A percentile compares a stretch with the other conserved stretches of the same genome.
These are phyloP conservation scores for Multifurca ochricompacta DNA, from an alignment of 768 basidiomycete species.

Conservation along the genomic window DNA sequence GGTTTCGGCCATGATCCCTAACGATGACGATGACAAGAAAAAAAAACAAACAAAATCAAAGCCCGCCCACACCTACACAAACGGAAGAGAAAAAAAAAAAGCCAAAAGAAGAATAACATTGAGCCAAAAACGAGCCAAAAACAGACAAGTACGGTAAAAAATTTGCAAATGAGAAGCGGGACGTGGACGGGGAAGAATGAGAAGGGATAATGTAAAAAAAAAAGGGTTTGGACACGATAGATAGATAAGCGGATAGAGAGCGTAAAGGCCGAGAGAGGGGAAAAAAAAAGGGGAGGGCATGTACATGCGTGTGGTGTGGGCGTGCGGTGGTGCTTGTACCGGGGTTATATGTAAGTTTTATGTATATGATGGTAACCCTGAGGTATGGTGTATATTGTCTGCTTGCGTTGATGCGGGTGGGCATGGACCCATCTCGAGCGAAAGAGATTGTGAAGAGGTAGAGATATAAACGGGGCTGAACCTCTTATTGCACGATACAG, in stretches of 20 bases:
- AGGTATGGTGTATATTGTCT: neutral
- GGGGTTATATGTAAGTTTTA: conserved; percentile 3
- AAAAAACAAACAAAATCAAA: neutral
- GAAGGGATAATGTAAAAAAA: conserved; percentile 11
- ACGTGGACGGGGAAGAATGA: neutral
- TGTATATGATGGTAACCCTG: conserved; percentile 10
- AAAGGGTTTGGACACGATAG: neutral
- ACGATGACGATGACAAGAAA: neutral
- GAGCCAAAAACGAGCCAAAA: neutral
- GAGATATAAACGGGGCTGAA: neutral
- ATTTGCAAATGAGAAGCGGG: neutral
- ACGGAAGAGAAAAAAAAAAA: neutral
- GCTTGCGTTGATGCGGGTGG: neutral
- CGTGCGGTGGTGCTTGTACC: conserved; percentile 8
- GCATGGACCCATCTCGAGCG: neutral
- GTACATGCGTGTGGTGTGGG: conserved; percentile 8
- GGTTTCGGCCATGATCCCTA: neutral
- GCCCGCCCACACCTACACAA: conserved; percentile 3
- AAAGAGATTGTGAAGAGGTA: neutral
- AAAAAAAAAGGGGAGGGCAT: neutral
- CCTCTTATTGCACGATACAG: conserved; percentile 16
- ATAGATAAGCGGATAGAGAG: conserved; percentile 12
- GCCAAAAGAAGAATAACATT: conserved; percentile 2
- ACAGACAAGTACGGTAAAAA: neutral
- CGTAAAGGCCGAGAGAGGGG: neutral